These are phyloP conservation scores for Aureobasidium sp. DNA, from an alignment of 2,329 filamentous ascomycete genomes.

Conservation along the genomic window DNA sequence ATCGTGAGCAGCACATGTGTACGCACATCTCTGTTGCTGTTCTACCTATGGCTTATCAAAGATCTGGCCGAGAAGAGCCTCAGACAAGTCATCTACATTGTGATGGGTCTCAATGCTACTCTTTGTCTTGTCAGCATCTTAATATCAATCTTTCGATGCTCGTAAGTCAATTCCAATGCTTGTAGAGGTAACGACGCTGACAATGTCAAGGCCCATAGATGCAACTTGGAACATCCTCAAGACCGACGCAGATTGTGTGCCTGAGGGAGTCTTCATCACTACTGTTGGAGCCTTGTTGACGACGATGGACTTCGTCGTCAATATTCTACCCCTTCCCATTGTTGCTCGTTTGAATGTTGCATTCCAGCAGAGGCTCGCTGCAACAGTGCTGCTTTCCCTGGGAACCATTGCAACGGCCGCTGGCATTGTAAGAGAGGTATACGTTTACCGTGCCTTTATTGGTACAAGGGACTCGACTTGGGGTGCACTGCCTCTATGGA, in stretches of 20 bases:
- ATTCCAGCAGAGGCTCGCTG: slow-evolving; percentile 26
- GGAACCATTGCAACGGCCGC: slow-evolving; percentile 18
- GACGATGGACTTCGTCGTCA: slow-evolving; percentile 36
- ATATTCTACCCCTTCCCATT: slow-evolving; percentile 38
- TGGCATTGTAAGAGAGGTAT: slow-evolving; percentile 37
- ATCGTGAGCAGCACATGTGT: slow-evolving; percentile 37
- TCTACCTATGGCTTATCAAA: slow-evolving; percentile 40
- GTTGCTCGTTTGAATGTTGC: slow-evolving; percentile 37
- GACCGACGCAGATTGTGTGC: slow-evolving; percentile 29
- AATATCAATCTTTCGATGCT: slow-evolving; percentile 34
- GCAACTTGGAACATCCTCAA: slow-evolving; percentile 35
- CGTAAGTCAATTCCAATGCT: slow-evolving; percentile 20
- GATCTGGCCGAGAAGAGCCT: slow-evolving; percentile 34
- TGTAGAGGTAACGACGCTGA: not conserved
- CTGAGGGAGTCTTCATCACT: slow-evolving; percentile 35
- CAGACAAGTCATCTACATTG: slow-evolving; percentile 33
- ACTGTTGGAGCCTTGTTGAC: slow-evolving; percentile 36
- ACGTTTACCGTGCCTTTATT: slow-evolving; percentile 35
- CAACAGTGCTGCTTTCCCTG: slow-evolving; percentile 18
- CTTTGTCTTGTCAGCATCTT: slow-evolving; percentile 33
- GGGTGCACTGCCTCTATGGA: slow-evolving; percentile 41
- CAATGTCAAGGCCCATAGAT: slow-evolving; percentile 26
- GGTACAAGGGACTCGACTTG: slow-evolving; percentile 38
- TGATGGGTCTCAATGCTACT: slow-evolving; percentile 30
- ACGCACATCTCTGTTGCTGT: slow-evolving; percentile 37